Evolutionary conservation across 257 asterid genomes (phyloP).

Genomic region (Ehretia macrophylla): DNA sequence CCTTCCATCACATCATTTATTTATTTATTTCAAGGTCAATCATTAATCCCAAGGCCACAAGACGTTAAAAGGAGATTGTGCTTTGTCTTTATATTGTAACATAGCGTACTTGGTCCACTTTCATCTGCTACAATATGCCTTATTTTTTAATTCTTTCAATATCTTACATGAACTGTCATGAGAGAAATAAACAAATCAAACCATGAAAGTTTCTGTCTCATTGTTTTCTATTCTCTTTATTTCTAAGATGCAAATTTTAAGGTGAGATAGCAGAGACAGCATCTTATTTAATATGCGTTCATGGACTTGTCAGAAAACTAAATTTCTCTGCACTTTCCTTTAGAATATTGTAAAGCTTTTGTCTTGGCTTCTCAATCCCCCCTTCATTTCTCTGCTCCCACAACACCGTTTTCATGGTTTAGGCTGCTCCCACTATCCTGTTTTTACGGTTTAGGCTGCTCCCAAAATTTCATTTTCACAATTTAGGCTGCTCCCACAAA

Average conservation of each 20-base stretch:
- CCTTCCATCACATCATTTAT: not conserved
- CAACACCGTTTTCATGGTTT: not conserved
- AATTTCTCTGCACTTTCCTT: constrained; percentile 24
- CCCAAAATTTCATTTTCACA: too few relatives aligned
- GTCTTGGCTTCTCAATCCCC: constrained; percentile 8
- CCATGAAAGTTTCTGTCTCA: constrained; percentile 18
- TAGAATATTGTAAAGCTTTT: constrained; percentile 9
- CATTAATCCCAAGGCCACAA: not conserved
- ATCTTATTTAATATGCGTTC: constrained; percentile 16
- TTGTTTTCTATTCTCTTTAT: constrained; percentile 9
- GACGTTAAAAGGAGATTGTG: not conserved
- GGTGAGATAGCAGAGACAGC: not conserved
- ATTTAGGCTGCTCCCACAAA: too few relatives aligned
- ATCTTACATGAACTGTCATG: constrained; percentile 39
- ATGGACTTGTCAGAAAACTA: constrained; percentile 27
- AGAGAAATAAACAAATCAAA: constrained; percentile 20
- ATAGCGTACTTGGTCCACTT: not conserved
- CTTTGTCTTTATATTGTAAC: constrained; percentile 1
- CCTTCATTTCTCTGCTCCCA: not conserved
- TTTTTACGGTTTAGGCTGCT: too few relatives aligned
- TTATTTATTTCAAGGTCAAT: not conserved
- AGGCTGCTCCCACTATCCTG: too few relatives aligned
- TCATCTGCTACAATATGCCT: constrained; percentile 1
- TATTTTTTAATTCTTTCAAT: constrained; percentile 7
- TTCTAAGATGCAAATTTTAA: constrained; percentile 35